A percentile compares a stretch with the other conserved stretches of the same genome.
phyloP scores from a whole-genome alignment of 2,329 filamentous ascomycete species.

The Stenocarpella maydis region DNA sequence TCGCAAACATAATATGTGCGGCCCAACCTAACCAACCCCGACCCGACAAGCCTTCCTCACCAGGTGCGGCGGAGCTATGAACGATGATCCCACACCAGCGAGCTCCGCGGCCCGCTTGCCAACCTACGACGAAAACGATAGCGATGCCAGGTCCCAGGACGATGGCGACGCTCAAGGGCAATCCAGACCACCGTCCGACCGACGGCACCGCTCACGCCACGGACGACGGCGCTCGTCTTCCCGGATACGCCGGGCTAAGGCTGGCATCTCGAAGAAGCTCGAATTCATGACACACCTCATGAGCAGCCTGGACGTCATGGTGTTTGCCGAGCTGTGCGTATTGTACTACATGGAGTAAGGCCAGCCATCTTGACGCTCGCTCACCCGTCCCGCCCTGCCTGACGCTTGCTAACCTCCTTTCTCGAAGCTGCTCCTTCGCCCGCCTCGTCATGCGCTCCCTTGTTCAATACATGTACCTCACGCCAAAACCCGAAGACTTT shows the following conservation, averaged over 20 bases:
- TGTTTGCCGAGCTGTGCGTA: constrained; percentile 70
- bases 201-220: constrained; percentile 17
- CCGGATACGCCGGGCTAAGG: constrained; percentile 39
- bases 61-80: constrained; percentile 55
- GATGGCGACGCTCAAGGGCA: constrained; percentile 23
- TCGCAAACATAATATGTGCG: constrained; percentile 32
- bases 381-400: constrained; percentile 25
- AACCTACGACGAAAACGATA: constrained; percentile 30
- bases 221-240: constrained; percentile 34
- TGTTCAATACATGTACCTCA: constrained; percentile 70
- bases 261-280: constrained; percentile 61
- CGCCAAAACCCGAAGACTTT: constrained; percentile 66
- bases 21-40: constrained; percentile 20
- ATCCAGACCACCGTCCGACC: constrained; percentile 20
- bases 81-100: constrained; percentile 52
- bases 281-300: constrained; percentile 68
- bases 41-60: constrained; percentile 41
- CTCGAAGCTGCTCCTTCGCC: constrained; percentile 68
- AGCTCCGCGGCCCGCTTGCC: constrained; percentile 49
- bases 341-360: constrained; percentile 75
- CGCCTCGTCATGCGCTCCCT: constrained; percentile 66
- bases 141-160: constrained; percentile 21
- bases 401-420: constrained; percentile 32
- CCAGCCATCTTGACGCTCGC: background rate
- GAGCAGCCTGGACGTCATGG: constrained; percentile 67